Percentiles rank a stretch among this genome's conserved stretches.
Evolutionary conservation across 176 grass and related monocot species (phyloP).

Genomic region (Bromus sterilis): DNA sequence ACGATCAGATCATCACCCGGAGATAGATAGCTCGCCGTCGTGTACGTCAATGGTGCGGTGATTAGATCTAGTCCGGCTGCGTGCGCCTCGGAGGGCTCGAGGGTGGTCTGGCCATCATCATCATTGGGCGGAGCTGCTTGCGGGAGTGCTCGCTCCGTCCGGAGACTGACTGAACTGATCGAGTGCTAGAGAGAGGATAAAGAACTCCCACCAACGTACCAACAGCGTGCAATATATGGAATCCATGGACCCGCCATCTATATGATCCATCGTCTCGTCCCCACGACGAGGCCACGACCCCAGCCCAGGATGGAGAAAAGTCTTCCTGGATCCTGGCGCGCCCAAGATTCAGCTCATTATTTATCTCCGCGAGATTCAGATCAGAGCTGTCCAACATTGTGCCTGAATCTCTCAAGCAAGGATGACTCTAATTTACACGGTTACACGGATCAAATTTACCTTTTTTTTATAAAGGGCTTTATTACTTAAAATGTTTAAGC

Average conservation of each 20-base stretch:
- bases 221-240: background rate
- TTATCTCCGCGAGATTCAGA: no score
- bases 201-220: background rate
- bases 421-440: no score
- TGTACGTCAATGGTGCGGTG: no score
- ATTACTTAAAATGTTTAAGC: no score
- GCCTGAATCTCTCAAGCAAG: no score
- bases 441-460: no score
- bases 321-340: background rate
- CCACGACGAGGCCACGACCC: background rate
- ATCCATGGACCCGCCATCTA: background rate
- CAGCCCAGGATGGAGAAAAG: background rate
- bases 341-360: background rate
- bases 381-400: no score
- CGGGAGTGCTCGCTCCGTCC: background rate
- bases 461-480: no score
- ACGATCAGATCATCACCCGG: no score
- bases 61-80: background rate
- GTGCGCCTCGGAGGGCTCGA: background rate
- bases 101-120: no score
- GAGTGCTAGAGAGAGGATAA: background rate
- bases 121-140: background rate
- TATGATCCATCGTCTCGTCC: background rate
- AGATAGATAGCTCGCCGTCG: no score
- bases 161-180: background rate